Evolutionary conservation across 1,284 basidiomycete species (phyloP).

Genomic region (Pseudozyma pruni): DNA sequence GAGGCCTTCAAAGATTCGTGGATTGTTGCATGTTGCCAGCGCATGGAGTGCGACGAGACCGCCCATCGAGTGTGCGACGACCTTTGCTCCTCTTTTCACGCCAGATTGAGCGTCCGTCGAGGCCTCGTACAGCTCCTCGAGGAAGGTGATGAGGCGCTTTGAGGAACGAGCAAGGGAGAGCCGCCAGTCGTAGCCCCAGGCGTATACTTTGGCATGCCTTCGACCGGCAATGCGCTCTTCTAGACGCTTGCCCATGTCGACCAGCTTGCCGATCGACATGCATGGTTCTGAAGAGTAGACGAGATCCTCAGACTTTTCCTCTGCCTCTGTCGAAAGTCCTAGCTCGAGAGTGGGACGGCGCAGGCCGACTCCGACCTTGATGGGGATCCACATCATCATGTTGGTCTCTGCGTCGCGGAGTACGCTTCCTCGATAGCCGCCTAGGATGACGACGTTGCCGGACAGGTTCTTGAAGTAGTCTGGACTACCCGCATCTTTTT

Average conservation of each 20-base stretch:
- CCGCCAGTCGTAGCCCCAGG: conserved; percentile 67
- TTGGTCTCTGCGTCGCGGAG: conserved; percentile 60
- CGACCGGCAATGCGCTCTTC: conserved; percentile 41
- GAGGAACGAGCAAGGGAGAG: conserved; percentile 44
- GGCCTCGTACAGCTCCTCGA: conserved; percentile 49
- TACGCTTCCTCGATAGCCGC: conserved; percentile 66
- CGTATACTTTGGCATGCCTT: conserved; percentile 52
- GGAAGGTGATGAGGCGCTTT: conserved; percentile 17
- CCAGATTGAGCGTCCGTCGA: conserved; percentile 11
- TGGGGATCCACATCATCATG: conserved; percentile 65
- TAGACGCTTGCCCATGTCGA: conserved; percentile 65
- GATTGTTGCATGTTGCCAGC: conserved; percentile 54
- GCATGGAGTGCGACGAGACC: conserved; percentile 67
- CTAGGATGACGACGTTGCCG: conserved; percentile 65
- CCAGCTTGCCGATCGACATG: conserved; percentile 55
- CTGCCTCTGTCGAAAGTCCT: conserved; percentile 55
- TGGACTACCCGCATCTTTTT: conserved; percentile 39
- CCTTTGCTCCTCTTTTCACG: conserved; percentile 59
- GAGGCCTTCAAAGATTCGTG: conserved; percentile 63
- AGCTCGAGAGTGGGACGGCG: conserved; percentile 62
- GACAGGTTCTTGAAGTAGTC: conserved; percentile 58
- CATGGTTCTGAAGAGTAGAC: conserved; percentile 62
- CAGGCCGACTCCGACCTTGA: conserved; percentile 63
- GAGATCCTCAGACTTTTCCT: conserved; percentile 53
- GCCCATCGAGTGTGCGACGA: conserved; percentile 68